Evolutionary conservation across 2,329 filamentous ascomycete genomes (phyloP).

Genomic region (Xylariaceae sp.): DNA sequence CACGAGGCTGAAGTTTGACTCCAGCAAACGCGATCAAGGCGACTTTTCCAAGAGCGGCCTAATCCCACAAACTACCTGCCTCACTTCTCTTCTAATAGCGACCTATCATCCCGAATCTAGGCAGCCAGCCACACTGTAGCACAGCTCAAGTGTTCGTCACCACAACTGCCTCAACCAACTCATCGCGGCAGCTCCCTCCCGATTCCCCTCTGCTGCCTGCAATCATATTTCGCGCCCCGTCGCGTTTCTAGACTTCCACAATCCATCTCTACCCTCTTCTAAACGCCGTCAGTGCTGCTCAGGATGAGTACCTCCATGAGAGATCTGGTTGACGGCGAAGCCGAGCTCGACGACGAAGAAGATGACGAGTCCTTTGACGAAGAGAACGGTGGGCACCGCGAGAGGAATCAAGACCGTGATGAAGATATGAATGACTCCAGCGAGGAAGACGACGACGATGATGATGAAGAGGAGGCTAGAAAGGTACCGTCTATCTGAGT

Average conservation of each 20-base stretch:
- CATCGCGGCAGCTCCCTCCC: too few relatives aligned
- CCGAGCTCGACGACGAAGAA: conserved; percentile 81
- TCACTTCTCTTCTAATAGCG: too few relatives aligned
- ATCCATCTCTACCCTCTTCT: neutral
- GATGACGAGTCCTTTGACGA: conserved; percentile 83
- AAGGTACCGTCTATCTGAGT: conserved; percentile 51
- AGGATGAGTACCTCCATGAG: conserved; percentile 65
- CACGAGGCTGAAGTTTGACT: too few relatives aligned
- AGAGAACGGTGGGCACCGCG: conserved; percentile 61
- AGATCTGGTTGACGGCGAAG: conserved; percentile 80
- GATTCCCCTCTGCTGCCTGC: neutral
- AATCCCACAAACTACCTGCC: too few relatives aligned
- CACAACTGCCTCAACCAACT: neutral
- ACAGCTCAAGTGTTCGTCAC: too few relatives aligned
- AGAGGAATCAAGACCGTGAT: conserved; percentile 42
- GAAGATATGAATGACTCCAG: conserved; percentile 74
- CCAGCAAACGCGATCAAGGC: too few relatives aligned
- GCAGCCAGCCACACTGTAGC: too few relatives aligned
- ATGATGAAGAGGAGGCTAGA: conserved; percentile 80
- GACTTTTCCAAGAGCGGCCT: too few relatives aligned
- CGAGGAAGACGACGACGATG: conserved; percentile 89
- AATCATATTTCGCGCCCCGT: neutral
- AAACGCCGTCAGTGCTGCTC: conserved; percentile 8
- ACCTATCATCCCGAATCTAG: too few relatives aligned
- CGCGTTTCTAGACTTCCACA: neutral